phyloP scores from a whole-genome alignment of 2,329 filamentous ascomycete genomes.

The Ascochyta fabae region DNA sequence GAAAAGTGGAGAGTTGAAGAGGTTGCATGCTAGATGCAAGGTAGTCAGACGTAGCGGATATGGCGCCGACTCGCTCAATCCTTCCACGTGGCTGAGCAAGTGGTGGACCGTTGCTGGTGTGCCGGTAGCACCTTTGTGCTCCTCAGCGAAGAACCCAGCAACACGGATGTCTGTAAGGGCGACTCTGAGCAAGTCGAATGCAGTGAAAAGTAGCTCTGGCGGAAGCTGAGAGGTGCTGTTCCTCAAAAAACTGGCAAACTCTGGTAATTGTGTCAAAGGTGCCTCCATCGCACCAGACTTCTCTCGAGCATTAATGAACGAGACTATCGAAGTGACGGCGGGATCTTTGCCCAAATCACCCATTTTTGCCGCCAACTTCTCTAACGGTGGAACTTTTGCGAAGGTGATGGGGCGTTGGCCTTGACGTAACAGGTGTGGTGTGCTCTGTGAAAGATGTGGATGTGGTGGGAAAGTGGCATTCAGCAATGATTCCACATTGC shows the following conservation, averaged over 20 bases:
- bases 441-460: constrained; percentile 72
- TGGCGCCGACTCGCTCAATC: constrained; percentile 63
- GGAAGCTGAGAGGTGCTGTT: constrained; percentile 64
- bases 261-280: constrained; percentile 71
- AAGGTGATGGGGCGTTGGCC: constrained; percentile 75
- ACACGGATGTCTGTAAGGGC: constrained; percentile 79
- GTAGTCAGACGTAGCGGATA: constrained; percentile 86
- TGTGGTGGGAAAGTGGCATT: constrained; percentile 79
- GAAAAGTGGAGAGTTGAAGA: constrained; percentile 79
- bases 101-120: constrained; percentile 61
- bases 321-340: constrained; percentile 68
- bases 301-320: constrained; percentile 72
- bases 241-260: constrained; percentile 68
- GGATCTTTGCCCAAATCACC: constrained; percentile 65
- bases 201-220: constrained; percentile 72
- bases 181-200: constrained; percentile 84
- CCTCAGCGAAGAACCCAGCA: constrained; percentile 82
- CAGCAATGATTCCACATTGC: constrained; percentile 75
- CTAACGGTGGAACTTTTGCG: constrained; percentile 78
- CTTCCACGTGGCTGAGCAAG: constrained; percentile 62
- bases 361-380: constrained; percentile 82
- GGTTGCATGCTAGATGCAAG: constrained; percentile 81
- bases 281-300: constrained; percentile 67
- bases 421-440: constrained; percentile 72
- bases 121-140: constrained; percentile 61